Evolutionary conservation across 179 eudicot species (phyloP), one percentile per base, ranked within the genome.

Genomic region (Carnegiea gigantea): DNA sequence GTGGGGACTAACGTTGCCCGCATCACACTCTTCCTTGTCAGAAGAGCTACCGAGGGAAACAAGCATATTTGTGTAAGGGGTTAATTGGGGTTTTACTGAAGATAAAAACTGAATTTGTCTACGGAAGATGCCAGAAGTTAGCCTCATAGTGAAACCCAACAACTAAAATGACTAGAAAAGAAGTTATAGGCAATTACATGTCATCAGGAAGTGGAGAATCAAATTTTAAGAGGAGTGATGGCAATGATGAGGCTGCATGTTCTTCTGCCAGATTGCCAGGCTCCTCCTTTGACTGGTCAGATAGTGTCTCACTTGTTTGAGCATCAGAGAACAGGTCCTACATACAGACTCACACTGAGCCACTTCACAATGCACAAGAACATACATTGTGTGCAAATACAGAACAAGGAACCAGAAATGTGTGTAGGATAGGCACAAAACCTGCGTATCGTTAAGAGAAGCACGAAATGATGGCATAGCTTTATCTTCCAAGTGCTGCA

Each of bases 391-490:
- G 23, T 62, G 68, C 24, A 24, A 70, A 70, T 33, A 3, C 44
- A 70, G 73, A 70, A 68, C 46, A 33, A 13, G 14, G 46, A 76
- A 67, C 21, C 30, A 62, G 23, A 38, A 18, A 64, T 21, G 38
- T 40, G 73, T 68, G 54, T 59, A 53, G 23, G 20, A 48, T 21
- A 71, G 77, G 59, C 24, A 43, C 5, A 60, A 60, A 78, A 95
- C 99, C 99, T 92, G 91, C 23, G 98, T 95, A 78, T 95, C 93
- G 76, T 86, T 83, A 26, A 90, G 79, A 72, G 97, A 95, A 82
- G 93, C 84, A 70, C 93, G 90, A 85, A 91, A 90, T 51, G 88
- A 84, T 73, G 82, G 83, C 44, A 79, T 84, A 18, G 89, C 75
- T 79, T 87, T 89, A 77, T 90, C 91, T 46, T 46, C 83, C 74